Evolutionary conservation across 163 green algal species (phyloP), one percentile per base, ranked within the genome.

Genomic region (Trebouxia gelatinosa): DNA sequence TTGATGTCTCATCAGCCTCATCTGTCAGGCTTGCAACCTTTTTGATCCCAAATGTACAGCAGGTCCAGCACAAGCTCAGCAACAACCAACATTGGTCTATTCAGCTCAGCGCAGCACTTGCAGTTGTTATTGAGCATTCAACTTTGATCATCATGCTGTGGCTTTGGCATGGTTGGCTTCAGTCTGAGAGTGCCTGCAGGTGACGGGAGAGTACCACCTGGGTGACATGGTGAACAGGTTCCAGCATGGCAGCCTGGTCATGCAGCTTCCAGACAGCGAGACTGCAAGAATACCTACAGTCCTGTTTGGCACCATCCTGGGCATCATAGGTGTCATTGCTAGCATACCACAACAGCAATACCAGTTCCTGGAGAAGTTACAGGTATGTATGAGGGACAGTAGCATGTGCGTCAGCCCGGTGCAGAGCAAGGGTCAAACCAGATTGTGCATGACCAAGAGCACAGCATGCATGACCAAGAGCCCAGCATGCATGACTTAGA

Each of bases 211-310:
- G 77, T 98, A 90, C 80, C 92, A 98, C 85, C 62, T 96, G 23
- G 96, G 95, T 29, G 93, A 96, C 65, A 94, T 95, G 77, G 87
- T 99, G 61, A 99, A 99, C 85, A 81, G 89, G 37, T 92, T 99
- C 82, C 82, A 88, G 32, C 83, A 85, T 21, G 96, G 96, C 43
- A 96, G 86, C 9, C 85, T 99, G n/a, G 95, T 99, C 29, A 98
- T 98, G 95, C 87, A 89, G 39, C 80, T 96, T 66, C 92, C 95
- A 0, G 95, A 98, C 87, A 87, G 32, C 31, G 88, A 94, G 61
- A 71, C 82, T 29, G 77, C 86, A 19, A 35, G 82, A 5, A 85
- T 96, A 28, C 92, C 91, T 3, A 97, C 94, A 0, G 38, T 93
- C 31, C 81, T 99, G 50, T 98, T 94, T 82, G 94, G 87, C 32